Conservation (phyloP, 1,284 basidiomycete species). For the Moesziomyces parantarcticus region DNA sequence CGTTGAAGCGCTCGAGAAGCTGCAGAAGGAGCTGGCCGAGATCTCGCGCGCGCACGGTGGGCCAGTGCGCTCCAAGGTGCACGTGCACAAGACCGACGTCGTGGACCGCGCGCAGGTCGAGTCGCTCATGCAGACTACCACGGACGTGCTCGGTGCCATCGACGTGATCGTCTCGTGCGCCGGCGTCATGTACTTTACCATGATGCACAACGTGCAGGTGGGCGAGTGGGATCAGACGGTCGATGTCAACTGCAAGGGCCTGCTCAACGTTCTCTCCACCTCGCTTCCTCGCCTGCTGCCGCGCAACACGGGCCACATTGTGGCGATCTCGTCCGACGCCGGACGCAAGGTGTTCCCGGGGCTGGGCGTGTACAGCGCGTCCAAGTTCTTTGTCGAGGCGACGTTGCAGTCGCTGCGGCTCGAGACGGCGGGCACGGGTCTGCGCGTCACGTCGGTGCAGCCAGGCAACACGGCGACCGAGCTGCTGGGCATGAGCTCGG, state of each 20-base stretch:
- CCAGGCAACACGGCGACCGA: conserved; percentile 65
- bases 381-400: conserved; percentile 66
- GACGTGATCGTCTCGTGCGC: conserved; percentile 64
- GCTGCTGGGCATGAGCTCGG: conserved; percentile 63
- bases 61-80: conserved; percentile 22
- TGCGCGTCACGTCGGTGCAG: conserved; percentile 62
- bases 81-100: conserved; percentile 60
- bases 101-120: conserved; percentile 56
- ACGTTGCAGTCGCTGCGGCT: conserved; percentile 63
- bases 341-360: conserved; percentile 66
- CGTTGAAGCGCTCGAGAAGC: conserved; percentile 37
- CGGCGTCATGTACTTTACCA: conserved; percentile 66
- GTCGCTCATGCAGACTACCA: conserved; percentile 48
- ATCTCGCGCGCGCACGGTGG: conserved; percentile 3
- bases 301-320: conserved; percentile 58
- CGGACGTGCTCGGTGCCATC: conserved; percentile 49
- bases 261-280: conserved; percentile 58
- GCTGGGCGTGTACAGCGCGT: conserved; percentile 64
- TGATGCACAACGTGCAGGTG: conserved; percentile 62
- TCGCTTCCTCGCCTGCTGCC: conserved; percentile 56
- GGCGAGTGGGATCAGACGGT: conserved; percentile 66
- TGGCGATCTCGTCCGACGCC: conserved; percentile 66
- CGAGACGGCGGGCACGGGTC: conserved; percentile 61
- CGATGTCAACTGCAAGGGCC: conserved; percentile 67
- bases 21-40: conserved; percentile 21